Conservation (phyloP, 257 asterid genomes). For the Solanum ossicruentum region DNA sequence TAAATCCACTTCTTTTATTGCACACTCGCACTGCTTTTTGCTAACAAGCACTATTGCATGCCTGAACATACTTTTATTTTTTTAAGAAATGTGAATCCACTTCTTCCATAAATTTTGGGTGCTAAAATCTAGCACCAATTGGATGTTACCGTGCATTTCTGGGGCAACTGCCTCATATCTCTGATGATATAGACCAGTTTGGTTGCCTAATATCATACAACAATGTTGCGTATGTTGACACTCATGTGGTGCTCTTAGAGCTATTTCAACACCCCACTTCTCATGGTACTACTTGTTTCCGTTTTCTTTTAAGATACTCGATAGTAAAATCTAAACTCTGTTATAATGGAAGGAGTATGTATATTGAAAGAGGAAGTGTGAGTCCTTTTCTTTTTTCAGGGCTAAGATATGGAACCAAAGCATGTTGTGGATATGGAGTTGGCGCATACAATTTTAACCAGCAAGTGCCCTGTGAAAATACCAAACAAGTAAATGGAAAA, state of each 20-base stretch:
- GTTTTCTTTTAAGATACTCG: neutral
- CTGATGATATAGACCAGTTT: constrained; percentile 30
- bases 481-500: constrained; percentile 27
- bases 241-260: constrained; percentile 46
- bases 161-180: too few relatives aligned
- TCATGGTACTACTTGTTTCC: constrained; percentile 27
- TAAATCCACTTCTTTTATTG: too few relatives aligned
- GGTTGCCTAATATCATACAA: constrained; percentile 48
- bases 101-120: too few relatives aligned
- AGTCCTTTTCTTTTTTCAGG: constrained; percentile 18
- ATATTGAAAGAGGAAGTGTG: too few relatives aligned
- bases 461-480: constrained; percentile 35
- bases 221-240: constrained; percentile 42
- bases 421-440: constrained; percentile 74
- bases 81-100: neutral
- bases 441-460: constrained; percentile 51
- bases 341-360: too few relatives aligned
- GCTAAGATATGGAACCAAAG: constrained; percentile 51
- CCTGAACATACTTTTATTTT: too few relatives aligned
- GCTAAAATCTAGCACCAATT: too few relatives aligned
- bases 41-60: too few relatives aligned
- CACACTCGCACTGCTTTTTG: too few relatives aligned
- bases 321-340: neutral
- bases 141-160: too few relatives aligned
- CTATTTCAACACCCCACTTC: constrained; percentile 61